Conservation (phyloP, 192 early-diverging fungal species). For the Backusella psychrophila region DNA sequence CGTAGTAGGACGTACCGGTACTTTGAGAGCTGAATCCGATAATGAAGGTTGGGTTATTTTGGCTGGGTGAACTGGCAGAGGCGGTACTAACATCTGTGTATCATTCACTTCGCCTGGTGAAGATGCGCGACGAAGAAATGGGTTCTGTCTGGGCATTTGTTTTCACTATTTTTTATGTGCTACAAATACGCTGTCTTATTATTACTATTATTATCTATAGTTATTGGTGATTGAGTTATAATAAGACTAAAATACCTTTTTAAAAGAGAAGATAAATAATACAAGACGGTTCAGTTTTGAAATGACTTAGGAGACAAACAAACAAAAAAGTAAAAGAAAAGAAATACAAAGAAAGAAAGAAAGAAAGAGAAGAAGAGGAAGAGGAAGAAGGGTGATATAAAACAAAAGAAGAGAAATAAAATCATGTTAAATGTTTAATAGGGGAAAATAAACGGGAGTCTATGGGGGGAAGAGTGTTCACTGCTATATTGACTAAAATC, state of each 20-base stretch:
- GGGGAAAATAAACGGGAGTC: neutral
- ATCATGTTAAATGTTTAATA: neutral
- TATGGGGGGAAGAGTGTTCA: neutral
- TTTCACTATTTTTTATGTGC: neutral
- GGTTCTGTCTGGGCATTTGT: slow-evolving; percentile 20
- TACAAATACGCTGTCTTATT: neutral
- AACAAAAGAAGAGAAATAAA: neutral
- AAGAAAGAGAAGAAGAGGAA: neutral
- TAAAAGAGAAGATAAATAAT: neutral
- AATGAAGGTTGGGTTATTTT: slow-evolving; percentile 19
- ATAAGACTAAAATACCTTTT: neutral
- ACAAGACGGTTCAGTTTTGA: neutral
- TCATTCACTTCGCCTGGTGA: slow-evolving; percentile 15
- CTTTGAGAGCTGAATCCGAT: slow-evolving; percentile 19
- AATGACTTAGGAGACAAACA: neutral
- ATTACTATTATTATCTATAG: neutral
- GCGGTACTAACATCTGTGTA: neutral
- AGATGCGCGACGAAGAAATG: slow-evolving; percentile 26
- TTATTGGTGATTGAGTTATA: neutral
- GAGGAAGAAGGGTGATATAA: neutral
- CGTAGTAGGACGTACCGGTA: slow-evolving; percentile 8
- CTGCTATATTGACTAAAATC: neutral
- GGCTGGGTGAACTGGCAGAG: slow-evolving; percentile 5
- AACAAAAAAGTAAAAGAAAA: neutral
- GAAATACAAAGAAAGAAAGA: neutral